phyloP scores from a whole-genome alignment of 2,329 filamentous ascomycete genomes.

The Boeremia exigua region DNA sequence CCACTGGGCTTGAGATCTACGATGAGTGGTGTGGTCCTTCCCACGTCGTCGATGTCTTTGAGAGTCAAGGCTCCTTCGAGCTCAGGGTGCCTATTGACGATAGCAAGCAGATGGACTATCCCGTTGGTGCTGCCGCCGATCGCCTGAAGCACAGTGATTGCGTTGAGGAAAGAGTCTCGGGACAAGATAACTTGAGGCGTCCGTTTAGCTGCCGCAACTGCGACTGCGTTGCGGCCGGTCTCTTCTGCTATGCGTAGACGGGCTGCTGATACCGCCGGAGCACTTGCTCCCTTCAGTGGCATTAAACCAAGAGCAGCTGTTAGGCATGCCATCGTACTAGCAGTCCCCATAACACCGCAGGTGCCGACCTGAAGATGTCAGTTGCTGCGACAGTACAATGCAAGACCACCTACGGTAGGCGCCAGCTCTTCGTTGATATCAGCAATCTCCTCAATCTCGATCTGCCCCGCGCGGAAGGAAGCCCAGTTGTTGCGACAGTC shows the following conservation, averaged over 20 bases:
- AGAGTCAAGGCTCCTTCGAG: slow-evolving; percentile 75
- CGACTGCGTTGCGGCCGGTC: slow-evolving; percentile 58
- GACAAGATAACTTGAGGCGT: slow-evolving; percentile 55
- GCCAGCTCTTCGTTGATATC: slow-evolving; percentile 75
- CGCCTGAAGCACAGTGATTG: slow-evolving; percentile 53
- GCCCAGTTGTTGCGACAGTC: slow-evolving; percentile 79
- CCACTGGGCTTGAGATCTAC: slow-evolving; percentile 84
- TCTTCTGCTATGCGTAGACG: slow-evolving; percentile 61
- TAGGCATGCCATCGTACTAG: slow-evolving; percentile 63
- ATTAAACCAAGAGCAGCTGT: slow-evolving; percentile 61
- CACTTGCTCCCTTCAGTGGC: slow-evolving; percentile 59
- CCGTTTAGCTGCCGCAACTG: slow-evolving; percentile 47
- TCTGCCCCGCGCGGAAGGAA: slow-evolving; percentile 66
- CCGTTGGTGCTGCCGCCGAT: slow-evolving; percentile 55
- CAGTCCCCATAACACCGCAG: slow-evolving; percentile 65
- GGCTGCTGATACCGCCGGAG: slow-evolving; percentile 60
- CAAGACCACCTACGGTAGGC: slow-evolving; percentile 61
- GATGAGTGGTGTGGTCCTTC: slow-evolving; percentile 79
- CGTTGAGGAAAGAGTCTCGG: slow-evolving; percentile 57
- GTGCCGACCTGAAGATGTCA: slow-evolving; percentile 50
- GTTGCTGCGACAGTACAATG: not conserved
- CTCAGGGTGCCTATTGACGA: slow-evolving; percentile 58
- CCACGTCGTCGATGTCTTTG: slow-evolving; percentile 79
- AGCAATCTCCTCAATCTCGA: slow-evolving; percentile 75
- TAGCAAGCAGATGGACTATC: slow-evolving; percentile 53